Evolutionary conservation across 75 land plant genomes (phyloP).

Genomic region (Selaginella moellendorffii): DNA sequence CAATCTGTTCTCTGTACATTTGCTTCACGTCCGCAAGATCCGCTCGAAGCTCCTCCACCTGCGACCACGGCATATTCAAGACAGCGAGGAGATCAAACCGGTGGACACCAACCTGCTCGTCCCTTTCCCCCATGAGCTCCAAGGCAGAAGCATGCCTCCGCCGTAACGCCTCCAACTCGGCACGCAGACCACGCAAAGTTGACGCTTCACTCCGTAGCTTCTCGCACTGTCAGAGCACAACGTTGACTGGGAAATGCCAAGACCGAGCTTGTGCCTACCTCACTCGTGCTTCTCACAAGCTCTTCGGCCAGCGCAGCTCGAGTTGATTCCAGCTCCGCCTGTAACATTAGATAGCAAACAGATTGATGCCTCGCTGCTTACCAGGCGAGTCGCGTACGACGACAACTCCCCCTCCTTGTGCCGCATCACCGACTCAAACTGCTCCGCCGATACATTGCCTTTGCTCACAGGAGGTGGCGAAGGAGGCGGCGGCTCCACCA

Average conservation of each 20-base stretch:
- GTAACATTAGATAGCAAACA: no score
- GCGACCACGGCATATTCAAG: no score
- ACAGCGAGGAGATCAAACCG: no score
- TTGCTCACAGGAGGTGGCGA: no score
- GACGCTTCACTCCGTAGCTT: conserved; percentile 49
- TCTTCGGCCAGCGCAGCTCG: conserved; percentile 92
- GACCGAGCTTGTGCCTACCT: conserved; percentile 40
- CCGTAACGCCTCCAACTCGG: conserved; percentile 86
- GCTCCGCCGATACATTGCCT: conserved; percentile 61
- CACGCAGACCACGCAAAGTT: conserved; percentile 53
- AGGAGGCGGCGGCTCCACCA: conserved; percentile 21
- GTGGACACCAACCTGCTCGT: conserved; percentile 99
- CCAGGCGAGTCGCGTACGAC: conserved; percentile 84
- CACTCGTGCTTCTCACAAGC: conserved; percentile 73
- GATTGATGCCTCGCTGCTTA: no score
- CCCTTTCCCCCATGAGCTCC: conserved; percentile 98
- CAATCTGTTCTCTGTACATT: conserved; percentile 95
- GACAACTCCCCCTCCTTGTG: conserved; percentile 94
- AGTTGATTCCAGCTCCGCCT: conserved; percentile 86
- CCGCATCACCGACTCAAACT: conserved; percentile 46
- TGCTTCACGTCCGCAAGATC: conserved; percentile 86
- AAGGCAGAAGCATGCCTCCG: conserved; percentile 78
- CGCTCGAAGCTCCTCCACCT: conserved; percentile 89
- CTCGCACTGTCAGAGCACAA: no score
- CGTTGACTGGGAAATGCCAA: no score